phyloP scores from a whole-genome alignment of 1,284 basidiomycete genomes.

The Leccinum solheimii region DNA sequence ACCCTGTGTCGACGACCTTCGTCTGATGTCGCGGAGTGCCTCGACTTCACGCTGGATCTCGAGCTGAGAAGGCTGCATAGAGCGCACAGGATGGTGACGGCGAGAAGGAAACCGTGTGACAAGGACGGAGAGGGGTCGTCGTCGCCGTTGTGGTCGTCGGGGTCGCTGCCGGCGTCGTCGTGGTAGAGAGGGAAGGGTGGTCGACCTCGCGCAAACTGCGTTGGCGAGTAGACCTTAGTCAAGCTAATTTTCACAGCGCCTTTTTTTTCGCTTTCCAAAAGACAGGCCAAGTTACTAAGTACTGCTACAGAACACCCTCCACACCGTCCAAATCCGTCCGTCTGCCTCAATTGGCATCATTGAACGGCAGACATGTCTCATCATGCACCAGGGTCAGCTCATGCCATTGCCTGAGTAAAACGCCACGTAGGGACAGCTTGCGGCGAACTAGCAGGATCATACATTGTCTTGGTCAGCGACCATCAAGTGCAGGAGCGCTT shows the following conservation, averaged over 20 bases:
- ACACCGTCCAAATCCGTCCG: constrained; percentile 24
- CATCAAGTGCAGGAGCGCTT: constrained; percentile 17
- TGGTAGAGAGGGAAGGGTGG: background rate
- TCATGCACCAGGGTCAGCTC: background rate
- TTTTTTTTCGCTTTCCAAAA: constrained; percentile 1
- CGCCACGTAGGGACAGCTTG: background rate
- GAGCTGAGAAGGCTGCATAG: constrained; percentile 74
- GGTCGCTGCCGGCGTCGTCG: constrained; percentile 1
- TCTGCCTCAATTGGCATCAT: constrained; percentile 12
- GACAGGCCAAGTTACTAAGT: constrained; percentile 1
- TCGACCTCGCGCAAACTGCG: background rate
- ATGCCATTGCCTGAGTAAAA: constrained; percentile 6
- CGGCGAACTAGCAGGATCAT: background rate
- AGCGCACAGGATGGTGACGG: background rate
- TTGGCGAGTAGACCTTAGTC: constrained; percentile 7
- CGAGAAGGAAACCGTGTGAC: constrained; percentile 13
- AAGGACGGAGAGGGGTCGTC: constrained; percentile 5
- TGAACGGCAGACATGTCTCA: constrained; percentile 11
- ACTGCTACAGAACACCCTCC: constrained; percentile 20
- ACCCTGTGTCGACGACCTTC: constrained; percentile 71
- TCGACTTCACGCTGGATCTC: constrained; percentile 88
- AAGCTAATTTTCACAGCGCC: constrained; percentile 18
- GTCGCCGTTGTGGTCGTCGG: constrained; percentile 12
- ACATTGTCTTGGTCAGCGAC: constrained; percentile 13
- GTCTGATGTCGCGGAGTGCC: constrained; percentile 77